A percentile compares a stretch with the other conserved stretches of the same genome.
These are phyloP conservation scores for Saussurea involucrata DNA, from an alignment of 129 eudicot species.

Conservation along the genomic window DNA sequence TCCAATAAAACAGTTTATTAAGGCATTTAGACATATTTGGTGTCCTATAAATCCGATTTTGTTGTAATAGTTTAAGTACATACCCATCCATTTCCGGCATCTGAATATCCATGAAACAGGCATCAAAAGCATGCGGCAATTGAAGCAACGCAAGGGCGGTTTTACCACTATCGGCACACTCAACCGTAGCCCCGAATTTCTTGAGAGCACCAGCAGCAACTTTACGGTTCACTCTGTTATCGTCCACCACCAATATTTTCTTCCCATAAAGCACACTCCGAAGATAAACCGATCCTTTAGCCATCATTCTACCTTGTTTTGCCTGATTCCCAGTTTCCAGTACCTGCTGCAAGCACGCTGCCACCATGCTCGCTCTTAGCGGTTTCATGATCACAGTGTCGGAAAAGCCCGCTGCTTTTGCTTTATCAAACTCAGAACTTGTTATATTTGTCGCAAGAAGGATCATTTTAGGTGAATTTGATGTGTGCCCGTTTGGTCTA, in stretches of 20 bases:
- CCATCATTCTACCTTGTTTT: conserved; percentile 39
- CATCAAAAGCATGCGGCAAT: conserved; percentile 67
- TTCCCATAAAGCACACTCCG: conserved; percentile 59
- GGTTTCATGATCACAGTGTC: conserved; percentile 89
- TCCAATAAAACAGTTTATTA: no score
- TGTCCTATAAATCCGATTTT: no score
- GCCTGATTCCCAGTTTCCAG: conserved; percentile 45
- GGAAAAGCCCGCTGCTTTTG: conserved; percentile 62
- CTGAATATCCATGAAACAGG: conserved; percentile 95
- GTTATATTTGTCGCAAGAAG: conserved; percentile 74
- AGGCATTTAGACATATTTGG: no score
- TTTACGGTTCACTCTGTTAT: conserved; percentile 71
- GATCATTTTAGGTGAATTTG: conserved; percentile 51
- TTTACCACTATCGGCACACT: conserved; percentile 82
- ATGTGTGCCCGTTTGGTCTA: conserved; percentile 27
- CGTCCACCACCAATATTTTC: conserved; percentile 89
- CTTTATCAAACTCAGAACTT: conserved; percentile 50
- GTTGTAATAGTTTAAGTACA: background rate
- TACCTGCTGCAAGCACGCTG: conserved; percentile 75
- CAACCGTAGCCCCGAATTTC: conserved; percentile 72
- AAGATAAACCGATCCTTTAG: conserved; percentile 39
- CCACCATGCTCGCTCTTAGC: conserved; percentile 73
- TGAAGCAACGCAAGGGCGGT: conserved; percentile 62
- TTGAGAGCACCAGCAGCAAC: conserved; percentile 93
- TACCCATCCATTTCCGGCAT: conserved; percentile 99